Evolutionary conservation across 2,329 filamentous ascomycete species (phyloP).

Genomic region (Fusarium vanettenii): DNA sequence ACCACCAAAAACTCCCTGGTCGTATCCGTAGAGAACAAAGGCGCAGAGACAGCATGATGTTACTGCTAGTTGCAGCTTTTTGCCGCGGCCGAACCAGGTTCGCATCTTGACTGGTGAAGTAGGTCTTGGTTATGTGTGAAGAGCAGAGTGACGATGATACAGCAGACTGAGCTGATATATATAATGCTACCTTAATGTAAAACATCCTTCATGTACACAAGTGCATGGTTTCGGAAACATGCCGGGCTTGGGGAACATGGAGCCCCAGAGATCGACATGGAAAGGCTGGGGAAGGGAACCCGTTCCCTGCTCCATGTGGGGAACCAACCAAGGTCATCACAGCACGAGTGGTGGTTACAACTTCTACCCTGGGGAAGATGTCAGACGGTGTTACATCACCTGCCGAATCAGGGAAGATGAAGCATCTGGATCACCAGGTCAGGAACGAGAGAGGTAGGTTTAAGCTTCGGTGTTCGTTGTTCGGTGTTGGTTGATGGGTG

Average conservation of each 20-base stretch:
- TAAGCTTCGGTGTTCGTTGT: neutral
- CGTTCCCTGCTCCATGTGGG: neutral
- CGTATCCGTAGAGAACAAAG: constrained; percentile 53
- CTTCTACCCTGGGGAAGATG: neutral
- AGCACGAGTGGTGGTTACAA: neutral
- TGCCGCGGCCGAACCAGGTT: constrained; percentile 38
- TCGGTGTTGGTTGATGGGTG: neutral
- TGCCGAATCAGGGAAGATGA: neutral
- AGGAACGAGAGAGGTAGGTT: neutral
- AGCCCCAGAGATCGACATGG: constrained; percentile 7
- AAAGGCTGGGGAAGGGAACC: neutral
- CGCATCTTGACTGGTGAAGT: constrained; percentile 8
- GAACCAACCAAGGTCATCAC: neutral
- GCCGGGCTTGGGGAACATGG: neutral
- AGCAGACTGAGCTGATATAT: neutral
- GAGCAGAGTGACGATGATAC: neutral
- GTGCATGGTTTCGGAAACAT: neutral
- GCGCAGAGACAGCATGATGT: constrained; percentile 37
- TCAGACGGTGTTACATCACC: neutral
- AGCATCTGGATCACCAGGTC: neutral
- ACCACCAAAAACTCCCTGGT: constrained; percentile 60
- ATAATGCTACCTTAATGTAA: neutral
- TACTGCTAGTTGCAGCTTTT: constrained; percentile 33
- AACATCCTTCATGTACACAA: neutral
- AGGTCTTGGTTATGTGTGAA: neutral